Evolutionary conservation across 2,329 filamentous ascomycete species (phyloP).

Genomic region (Alternaria sp.): DNA sequence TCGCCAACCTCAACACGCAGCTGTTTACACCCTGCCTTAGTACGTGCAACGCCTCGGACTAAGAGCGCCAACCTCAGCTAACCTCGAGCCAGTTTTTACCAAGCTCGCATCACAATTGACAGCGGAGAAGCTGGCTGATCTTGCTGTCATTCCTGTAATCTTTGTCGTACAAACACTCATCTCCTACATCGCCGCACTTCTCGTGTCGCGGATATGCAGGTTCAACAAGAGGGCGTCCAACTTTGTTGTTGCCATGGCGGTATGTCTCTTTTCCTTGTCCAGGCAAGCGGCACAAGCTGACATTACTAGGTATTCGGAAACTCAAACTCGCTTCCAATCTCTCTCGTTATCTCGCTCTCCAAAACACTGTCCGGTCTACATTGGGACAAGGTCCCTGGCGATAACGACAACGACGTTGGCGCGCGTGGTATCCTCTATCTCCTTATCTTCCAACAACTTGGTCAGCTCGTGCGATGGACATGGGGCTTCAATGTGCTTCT

Average conservation of each 20-base stretch:
- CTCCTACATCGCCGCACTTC: conserved; percentile 79
- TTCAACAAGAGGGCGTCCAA: conserved; percentile 88
- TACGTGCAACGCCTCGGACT: conserved; percentile 53
- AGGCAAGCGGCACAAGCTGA: conserved; percentile 22
- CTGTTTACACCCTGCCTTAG: conserved; percentile 97
- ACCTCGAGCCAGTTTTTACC: conserved; percentile 76
- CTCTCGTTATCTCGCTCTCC: conserved; percentile 90
- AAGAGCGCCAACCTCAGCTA: conserved; percentile 9
- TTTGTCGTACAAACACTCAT: conserved; percentile 88
- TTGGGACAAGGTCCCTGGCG: conserved; percentile 89
- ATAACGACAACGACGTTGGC: conserved; percentile 94
- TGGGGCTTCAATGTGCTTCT: conserved; percentile 97
- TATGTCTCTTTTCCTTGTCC: conserved; percentile 49
- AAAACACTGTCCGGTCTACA: conserved; percentile 91
- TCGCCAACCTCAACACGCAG: conserved; percentile 95
- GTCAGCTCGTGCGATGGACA: conserved; percentile 94
- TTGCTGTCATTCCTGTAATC: conserved; percentile 94
- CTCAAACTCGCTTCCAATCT: conserved; percentile 97
- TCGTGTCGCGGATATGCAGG: conserved; percentile 77
- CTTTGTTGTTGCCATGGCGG: conserved; percentile 95
- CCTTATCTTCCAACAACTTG: conserved; percentile 96
- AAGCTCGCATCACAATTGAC: conserved; percentile 96
- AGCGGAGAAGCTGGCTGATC: conserved; percentile 85
- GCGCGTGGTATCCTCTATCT: conserved; percentile 95
- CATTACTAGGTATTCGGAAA: conserved; percentile 82